phyloP scores from a whole-genome alignment of 176 grass and related monocot species.

The Eremochloa ophiuroides region DNA sequence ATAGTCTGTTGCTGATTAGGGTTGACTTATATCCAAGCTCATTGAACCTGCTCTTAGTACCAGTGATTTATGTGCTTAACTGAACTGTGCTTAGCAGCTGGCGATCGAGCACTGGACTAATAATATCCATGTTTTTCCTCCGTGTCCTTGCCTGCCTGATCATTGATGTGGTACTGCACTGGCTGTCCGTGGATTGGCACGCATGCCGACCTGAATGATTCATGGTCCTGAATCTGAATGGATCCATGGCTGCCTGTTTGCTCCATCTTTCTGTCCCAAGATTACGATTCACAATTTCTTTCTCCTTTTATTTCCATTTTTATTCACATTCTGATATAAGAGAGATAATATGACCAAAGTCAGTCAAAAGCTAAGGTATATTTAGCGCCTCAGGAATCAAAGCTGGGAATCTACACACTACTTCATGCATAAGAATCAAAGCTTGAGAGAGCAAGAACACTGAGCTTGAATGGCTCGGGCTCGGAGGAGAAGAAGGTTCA shows the following conservation, averaged over 20 bases:
- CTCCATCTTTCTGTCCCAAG: slow-evolving; percentile 4
- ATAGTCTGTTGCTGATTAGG: too few species aligned
- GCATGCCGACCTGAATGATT: slow-evolving; percentile 32
- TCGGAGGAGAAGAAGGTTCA: too few species aligned
- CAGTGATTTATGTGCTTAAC: neutral
- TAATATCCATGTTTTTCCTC: neutral
- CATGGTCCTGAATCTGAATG: slow-evolving; percentile 24
- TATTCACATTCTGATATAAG: too few species aligned
- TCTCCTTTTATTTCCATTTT: neutral
- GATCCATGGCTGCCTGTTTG: neutral
- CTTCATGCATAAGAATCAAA: too few species aligned
- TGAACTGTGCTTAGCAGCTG: neutral
- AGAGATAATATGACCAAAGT: too few species aligned
- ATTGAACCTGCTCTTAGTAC: too few species aligned
- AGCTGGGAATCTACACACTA: too few species aligned
- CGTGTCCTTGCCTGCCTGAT: neutral
- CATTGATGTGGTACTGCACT: neutral
- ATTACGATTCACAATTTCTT: neutral
- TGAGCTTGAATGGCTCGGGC: too few species aligned
- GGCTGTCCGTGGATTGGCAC: slow-evolving; percentile 12
- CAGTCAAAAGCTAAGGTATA: too few species aligned
- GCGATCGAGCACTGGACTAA: neutral
- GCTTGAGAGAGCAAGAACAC: too few species aligned
- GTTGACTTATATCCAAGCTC: too few species aligned
- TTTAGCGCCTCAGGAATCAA: too few species aligned